Percentiles rank a stretch among this genome's conserved stretches.
Conservation (phyloP, 139 green algal genomes). For the Astrephomene gubernaculifera region DNA sequence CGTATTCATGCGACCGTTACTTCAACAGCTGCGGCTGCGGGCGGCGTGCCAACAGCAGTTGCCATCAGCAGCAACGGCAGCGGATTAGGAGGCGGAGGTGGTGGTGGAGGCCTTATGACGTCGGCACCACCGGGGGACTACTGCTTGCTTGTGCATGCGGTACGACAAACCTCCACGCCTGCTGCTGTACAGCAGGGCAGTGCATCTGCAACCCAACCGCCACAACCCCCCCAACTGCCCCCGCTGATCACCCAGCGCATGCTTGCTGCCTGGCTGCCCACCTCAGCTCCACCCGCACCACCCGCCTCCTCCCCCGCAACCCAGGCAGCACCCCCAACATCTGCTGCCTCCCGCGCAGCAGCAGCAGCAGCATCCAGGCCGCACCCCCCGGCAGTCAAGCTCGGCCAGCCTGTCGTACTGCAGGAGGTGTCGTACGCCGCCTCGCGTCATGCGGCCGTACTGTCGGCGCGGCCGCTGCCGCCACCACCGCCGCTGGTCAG, state of each 20-base stretch:
- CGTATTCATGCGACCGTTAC: not conserved
- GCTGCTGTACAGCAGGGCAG: not conserved
- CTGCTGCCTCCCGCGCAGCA: not conserved
- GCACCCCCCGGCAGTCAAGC: not conserved
- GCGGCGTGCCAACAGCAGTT: not conserved
- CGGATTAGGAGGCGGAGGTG: not conserved
- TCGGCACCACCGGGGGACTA: not conserved
- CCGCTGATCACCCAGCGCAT: not conserved
- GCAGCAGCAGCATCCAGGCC: not conserved
- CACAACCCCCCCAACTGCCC: not conserved
- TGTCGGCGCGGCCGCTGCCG: not conserved
- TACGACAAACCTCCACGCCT: not conserved
- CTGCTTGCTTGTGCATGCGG: conserved; percentile 11
- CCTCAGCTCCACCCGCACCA: not conserved
- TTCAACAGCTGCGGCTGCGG: not conserved
- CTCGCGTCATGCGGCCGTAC: not conserved
- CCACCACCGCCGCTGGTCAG: not conserved
- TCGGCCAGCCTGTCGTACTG: conserved; percentile 22
- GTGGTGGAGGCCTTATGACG: not conserved
- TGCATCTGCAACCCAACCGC: not conserved
- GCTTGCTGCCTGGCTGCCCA: not conserved
- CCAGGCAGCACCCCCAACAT: too few species aligned
- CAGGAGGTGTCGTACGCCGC: conserved; percentile 13
- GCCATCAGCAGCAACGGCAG: not conserved
- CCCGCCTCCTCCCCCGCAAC: not conserved